Evolutionary conservation across 768 basidiomycete species (phyloP), one percentile per base, ranked within the genome.

Genomic region (Paxillus ammoniavirescens): DNA sequence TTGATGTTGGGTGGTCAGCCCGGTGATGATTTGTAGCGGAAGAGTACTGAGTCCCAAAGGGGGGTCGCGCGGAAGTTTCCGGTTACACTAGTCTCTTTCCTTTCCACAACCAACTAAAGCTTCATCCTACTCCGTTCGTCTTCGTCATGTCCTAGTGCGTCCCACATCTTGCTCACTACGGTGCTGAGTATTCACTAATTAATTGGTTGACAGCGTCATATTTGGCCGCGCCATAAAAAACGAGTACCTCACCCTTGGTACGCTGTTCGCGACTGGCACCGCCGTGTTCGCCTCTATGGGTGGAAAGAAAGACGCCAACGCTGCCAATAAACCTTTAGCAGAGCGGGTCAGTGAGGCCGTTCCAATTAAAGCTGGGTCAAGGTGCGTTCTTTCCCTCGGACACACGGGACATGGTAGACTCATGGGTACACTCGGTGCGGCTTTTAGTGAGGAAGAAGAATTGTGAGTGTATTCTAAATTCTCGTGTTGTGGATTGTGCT

Each of bases 201-300:
- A 28, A 15, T 21, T 47, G 7, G 47, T 37, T 28, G 18, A 53
- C 65, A 92, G 91, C 79, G 75, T 80, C 57, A 86, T 93, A 65
- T 67, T 90, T 57, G 91, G 91, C 69, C 88, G 90, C 60, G 81
- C 79, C 67, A 78, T 93, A 65, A 89, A 87, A 77, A 87, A 83
- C 67, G 88, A 92, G 75, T 84, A 89, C 76, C 80, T 93, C 59
- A 81, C 85, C 18, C 77, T 92, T 51, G 84, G 81, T 50, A 83
- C 84, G 37, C 80, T 93, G 52, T 72, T 77, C 44, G 74, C 82
- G 47, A 82, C 82, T 54, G 81, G 81, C 51, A 70, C 79, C 52
- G 77, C 79, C 36, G 76, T 76, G 60, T 77, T 79, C 49, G 75
- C 82, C 38, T 75, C 77, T 52, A 75, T 81, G 46, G 82, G 86